Base-by-base conservation (phyloP, 2,329 filamentous ascomycete species). In the Pseudocercospora macadamiae region DNA sequence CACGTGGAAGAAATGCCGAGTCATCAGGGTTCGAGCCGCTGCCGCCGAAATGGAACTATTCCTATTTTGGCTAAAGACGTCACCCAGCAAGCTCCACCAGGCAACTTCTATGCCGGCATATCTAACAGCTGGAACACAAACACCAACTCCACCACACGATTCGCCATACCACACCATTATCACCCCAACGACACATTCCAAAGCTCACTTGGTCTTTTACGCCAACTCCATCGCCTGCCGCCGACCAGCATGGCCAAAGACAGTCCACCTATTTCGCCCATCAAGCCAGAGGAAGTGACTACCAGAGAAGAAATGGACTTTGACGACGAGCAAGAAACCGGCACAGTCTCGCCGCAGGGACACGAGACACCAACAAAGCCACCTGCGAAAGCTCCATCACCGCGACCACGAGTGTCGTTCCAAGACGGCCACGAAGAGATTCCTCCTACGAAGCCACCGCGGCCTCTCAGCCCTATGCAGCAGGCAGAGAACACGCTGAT, bases 401-500 rank as follows among this genome's bases (percentile, higher is more conserved):
- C 73, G 52, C 80, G 74, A 66, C 77, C 74, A 12, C 74, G 74
- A 25, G 79, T 80, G 26, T 78, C 76, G 64, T 81, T 80, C 69
- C 75, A 75, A 42, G 77, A 80, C 16, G 74, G 77, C 9, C 77
- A 80, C 61, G 77, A 80, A 53, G 80, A 80, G 63, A 73, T 72
- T 18, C 76, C 88, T 21, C 92, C 92, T 10, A 83, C 89, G 37
- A 96, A 97, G 79, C 93, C 93, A 28, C 92, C 92, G 30, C 86
- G 93, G 59, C 93, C 93, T 47, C 71, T 91, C 70, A 90, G 86
- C 64, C 89, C 95, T 63, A 84, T 88, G 61, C 88, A 96, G 75
- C 89, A 96, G 79, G 92, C 91, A 48, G 89, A 93, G 76, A 85
- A 86, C 68, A 97, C 92, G 3, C 81, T 99, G 56, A 93, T 91